A percentile compares a stretch with the other conserved stretches of the same genome.
Conservation (phyloP, 257 asterid genomes). For the Solanum bukasovii region DNA sequence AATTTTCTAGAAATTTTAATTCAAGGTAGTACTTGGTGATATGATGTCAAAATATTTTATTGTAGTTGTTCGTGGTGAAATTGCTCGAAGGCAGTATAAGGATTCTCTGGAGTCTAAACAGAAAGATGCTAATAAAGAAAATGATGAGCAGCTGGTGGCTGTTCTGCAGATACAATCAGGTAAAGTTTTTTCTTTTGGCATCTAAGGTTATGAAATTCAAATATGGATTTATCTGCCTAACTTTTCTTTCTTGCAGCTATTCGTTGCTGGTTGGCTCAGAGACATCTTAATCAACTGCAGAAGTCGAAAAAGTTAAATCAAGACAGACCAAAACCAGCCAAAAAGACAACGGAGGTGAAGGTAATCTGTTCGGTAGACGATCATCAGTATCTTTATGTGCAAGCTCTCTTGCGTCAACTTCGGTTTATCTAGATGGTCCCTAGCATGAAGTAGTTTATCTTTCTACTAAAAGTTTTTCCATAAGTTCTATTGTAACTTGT, state of each 20-base stretch:
- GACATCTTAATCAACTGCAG: constrained; percentile 28
- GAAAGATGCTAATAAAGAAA: constrained; percentile 25
- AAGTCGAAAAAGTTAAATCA: constrained; percentile 17
- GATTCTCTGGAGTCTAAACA: constrained; percentile 20
- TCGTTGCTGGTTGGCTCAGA: constrained; percentile 78
- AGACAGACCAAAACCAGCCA: constrained; percentile 25
- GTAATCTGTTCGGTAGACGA: constrained; percentile 19
- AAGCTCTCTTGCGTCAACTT: neutral
- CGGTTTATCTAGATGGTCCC: neutral
- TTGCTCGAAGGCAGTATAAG: constrained; percentile 52
- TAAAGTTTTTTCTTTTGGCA: constrained; percentile 12
- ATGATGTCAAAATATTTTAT: neutral
- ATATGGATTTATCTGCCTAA: neutral
- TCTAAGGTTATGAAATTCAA: neutral
- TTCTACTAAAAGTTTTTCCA: neutral
- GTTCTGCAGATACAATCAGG: constrained; percentile 81
- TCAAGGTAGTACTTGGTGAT: neutral
- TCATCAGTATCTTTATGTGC: neutral
- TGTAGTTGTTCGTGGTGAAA: constrained; percentile 86
- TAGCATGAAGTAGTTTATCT: neutral
- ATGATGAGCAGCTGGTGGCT: constrained; percentile 38
- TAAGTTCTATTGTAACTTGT: neutral
- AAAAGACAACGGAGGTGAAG: constrained; percentile 39
- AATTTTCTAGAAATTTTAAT: neutral
- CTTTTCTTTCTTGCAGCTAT: constrained; percentile 36